phyloP scores from a whole-genome alignment of 1,284 basidiomycete genomes.

The Heterobasidion irregulare region DNA sequence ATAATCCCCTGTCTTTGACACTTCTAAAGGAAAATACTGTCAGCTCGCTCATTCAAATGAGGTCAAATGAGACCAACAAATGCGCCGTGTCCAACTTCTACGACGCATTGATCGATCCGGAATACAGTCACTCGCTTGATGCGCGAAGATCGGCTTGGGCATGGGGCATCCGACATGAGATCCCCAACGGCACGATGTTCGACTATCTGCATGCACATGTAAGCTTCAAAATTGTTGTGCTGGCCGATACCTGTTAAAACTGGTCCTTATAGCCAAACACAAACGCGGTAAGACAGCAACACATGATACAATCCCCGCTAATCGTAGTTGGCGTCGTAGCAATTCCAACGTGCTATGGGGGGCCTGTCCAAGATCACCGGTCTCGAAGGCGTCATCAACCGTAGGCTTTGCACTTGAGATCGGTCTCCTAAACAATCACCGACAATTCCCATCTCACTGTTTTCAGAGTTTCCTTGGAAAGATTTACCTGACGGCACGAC shows the following conservation, averaged over 20 bases:
- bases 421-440: too few species aligned
- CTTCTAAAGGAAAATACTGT: slow-evolving; percentile 9
- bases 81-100: slow-evolving; percentile 12
- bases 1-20: slow-evolving; percentile 15
- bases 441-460: neutral
- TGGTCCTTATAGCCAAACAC: neutral
- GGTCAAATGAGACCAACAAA: slow-evolving; percentile 10
- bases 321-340: neutral
- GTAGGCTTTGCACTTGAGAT: slow-evolving; percentile 18
- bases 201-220: slow-evolving; percentile 10
- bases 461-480: slow-evolving; percentile 35
- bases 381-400: slow-evolving; percentile 16
- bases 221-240: neutral
- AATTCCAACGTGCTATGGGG: neutral
- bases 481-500: slow-evolving; percentile 23
- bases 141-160: slow-evolving; percentile 14
- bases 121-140: slow-evolving; percentile 13
- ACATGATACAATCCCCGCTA: neutral
- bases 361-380: neutral
- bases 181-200: slow-evolving; percentile 8
- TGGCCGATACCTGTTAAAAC: neutral
- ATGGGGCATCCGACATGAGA: slow-evolving; percentile 3
- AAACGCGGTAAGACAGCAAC: neutral
- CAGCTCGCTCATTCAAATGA: neutral
- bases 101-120: slow-evolving; percentile 18